A percentile compares a stretch with the other conserved stretches of the same genome.
Conservation (phyloP, 805 yeast species). For the Yamadazyma insecticola region DNA sequence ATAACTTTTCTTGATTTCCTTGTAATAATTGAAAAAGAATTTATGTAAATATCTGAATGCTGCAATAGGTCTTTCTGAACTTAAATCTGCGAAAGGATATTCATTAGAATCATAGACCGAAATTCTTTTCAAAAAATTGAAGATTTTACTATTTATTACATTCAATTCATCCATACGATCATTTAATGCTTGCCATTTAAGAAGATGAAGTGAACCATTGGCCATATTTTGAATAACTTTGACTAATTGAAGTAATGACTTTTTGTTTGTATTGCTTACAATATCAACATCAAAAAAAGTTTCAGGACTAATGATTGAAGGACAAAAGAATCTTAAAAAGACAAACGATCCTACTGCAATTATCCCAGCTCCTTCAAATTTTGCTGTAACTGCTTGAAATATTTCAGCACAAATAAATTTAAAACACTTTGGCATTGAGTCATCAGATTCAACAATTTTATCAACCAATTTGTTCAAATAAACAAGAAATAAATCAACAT, state of each 20-base stretch:
- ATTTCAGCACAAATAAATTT: conserved; percentile 67
- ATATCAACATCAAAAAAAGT: conserved; percentile 35
- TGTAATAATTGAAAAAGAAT: conserved; percentile 31
- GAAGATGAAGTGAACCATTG: conserved; percentile 63
- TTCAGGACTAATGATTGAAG: conserved; percentile 88
- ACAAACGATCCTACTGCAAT: conserved; percentile 83
- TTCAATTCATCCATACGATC: conserved; percentile 36
- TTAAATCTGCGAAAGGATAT: conserved; percentile 23
- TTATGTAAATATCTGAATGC: conserved; percentile 38
- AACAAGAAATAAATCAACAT: conserved; percentile 44
- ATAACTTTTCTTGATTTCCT: conserved; percentile 24
- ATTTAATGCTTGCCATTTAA: conserved; percentile 59
- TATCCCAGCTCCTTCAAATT: conserved; percentile 55
- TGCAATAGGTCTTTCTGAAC: conserved; percentile 28
- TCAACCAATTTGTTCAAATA: conserved; percentile 56
- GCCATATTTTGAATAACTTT: conserved; percentile 84
- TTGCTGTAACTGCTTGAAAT: conserved; percentile 48
- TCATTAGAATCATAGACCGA: conserved; percentile 14
- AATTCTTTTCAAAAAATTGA: conserved; percentile 22
- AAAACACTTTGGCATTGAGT: conserved; percentile 65
- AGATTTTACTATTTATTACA: conserved; percentile 22
- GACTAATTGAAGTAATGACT: conserved; percentile 74
- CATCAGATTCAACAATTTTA: conserved; percentile 51
- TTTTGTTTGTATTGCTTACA: conserved; percentile 38
- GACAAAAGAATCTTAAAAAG: conserved; percentile 81